These are phyloP conservation scores for Gypsophila paniculata DNA, from an alignment of 179 eudicot genomes.

Conservation along the genomic window DNA sequence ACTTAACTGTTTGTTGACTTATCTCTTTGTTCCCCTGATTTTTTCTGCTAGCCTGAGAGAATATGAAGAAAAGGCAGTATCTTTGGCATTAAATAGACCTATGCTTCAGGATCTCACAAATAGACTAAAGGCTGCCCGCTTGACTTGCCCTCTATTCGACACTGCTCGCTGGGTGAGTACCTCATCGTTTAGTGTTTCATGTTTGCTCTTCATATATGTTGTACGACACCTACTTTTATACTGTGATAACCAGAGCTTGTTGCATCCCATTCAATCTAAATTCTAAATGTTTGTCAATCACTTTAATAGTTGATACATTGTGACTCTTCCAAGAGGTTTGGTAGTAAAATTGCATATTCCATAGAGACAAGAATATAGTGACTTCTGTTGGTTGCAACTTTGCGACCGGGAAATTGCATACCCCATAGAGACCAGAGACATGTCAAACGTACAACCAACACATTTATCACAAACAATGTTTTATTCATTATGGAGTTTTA, in stretches of 20 bases:
- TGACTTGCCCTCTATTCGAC: slow-evolving; percentile 90
- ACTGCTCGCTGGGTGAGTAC: slow-evolving; percentile 89
- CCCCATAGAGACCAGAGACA: neutral
- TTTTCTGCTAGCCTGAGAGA: slow-evolving; percentile 58
- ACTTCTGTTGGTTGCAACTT: no score
- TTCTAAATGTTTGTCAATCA: neutral
- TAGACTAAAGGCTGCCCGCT: slow-evolving; percentile 74
- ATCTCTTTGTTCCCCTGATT: slow-evolving; percentile 8
- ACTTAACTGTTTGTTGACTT: slow-evolving; percentile 12
- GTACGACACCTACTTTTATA: neutral
- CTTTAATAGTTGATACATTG: neutral
- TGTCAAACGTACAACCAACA: no score
- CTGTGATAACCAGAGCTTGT: neutral
- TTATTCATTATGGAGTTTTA: no score
- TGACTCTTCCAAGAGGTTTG: neutral
- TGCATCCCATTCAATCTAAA: neutral
- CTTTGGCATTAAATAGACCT: slow-evolving; percentile 64
- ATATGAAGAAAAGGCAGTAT: slow-evolving; percentile 88
- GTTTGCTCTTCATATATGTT: no score
- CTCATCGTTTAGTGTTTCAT: neutral
- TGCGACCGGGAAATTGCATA: no score
- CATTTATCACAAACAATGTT: no score
- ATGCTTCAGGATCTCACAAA: slow-evolving; percentile 74
- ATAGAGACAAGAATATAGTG: neutral
- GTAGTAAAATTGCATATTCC: neutral